A percentile compares a stretch with the other conserved stretches of the same genome.
phyloP scores from a whole-genome alignment of 495 filamentous ascomycete species.

The Annulohypoxylon maeteangense region DNA sequence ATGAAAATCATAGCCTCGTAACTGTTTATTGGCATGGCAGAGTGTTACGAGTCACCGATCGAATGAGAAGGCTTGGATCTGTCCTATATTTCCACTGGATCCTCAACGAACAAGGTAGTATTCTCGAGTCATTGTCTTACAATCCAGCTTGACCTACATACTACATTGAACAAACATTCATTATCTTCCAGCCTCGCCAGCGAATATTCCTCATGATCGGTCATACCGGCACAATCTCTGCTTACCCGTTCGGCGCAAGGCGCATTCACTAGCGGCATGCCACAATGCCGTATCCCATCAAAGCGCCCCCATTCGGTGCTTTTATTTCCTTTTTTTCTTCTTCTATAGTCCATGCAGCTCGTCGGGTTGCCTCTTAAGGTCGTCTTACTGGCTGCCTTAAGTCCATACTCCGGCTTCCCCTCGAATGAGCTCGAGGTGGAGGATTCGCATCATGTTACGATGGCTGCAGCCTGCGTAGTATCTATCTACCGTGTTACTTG shows the following conservation, averaged over 20 bases:
- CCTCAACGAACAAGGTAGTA: neutral
- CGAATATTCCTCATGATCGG: neutral
- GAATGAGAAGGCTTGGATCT: neutral
- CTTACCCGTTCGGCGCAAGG: neutral
- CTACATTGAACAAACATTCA: neutral
- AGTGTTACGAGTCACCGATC: neutral
- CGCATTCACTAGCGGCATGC: neutral
- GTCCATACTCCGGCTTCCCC: neutral
- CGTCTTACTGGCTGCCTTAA: conserved; percentile 23
- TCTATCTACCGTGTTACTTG: conserved; percentile 9
- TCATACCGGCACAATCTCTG: neutral
- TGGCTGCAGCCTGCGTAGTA: conserved; percentile 20
- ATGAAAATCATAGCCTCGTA: neutral
- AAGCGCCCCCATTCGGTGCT: neutral
- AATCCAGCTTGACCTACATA: neutral
- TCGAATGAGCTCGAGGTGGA: conserved; percentile 8
- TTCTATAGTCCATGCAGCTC: conserved; percentile 6
- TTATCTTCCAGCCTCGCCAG: conserved; percentile 15
- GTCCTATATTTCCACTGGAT: neutral
- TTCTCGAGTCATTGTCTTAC: neutral
- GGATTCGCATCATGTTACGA: conserved; percentile 5
- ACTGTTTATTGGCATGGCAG: neutral
- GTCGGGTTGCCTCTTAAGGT: conserved; percentile 18
- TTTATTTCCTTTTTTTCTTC: neutral
- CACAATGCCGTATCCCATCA: conserved; percentile 10